Percentiles rank a stretch among this genome's conserved stretches.
phyloP scores from a whole-genome alignment of 140 eudicot species.

The Erigeron philadelphicus region DNA sequence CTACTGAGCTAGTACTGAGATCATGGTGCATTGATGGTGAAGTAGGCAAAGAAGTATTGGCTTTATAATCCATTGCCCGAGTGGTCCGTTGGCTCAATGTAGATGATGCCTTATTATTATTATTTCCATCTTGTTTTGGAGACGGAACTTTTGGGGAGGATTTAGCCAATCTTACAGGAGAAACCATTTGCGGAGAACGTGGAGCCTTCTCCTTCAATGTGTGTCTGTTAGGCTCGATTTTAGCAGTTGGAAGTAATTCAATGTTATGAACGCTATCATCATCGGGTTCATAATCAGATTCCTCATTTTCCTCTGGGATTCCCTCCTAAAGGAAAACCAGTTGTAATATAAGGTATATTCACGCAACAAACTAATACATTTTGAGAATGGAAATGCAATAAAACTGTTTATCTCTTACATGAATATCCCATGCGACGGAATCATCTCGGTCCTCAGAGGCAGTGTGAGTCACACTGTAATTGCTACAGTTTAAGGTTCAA shows the following conservation, averaged over 20 bases:
- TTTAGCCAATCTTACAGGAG: slow-evolving; percentile 41
- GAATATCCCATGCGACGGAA: slow-evolving; percentile 45
- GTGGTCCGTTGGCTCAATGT: slow-evolving; percentile 23
- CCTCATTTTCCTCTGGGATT: slow-evolving; percentile 41
- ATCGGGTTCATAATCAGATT: slow-evolving; percentile 36
- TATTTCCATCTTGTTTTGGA: slow-evolving; percentile 37
- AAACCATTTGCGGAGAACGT: slow-evolving; percentile 27
- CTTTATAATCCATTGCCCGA: slow-evolving; percentile 32
- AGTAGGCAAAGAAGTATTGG: slow-evolving; percentile 33
- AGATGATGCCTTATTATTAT: slow-evolving; percentile 9
- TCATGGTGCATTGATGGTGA: slow-evolving; percentile 44
- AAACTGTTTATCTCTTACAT: slow-evolving; percentile 33
- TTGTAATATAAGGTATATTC: background rate
- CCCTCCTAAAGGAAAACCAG: slow-evolving; percentile 44
- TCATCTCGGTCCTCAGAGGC: slow-evolving; percentile 44
- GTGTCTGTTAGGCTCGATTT: slow-evolving; percentile 14
- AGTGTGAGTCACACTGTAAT: slow-evolving; percentile 34
- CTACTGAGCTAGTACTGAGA: slow-evolving; percentile 47
- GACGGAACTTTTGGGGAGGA: slow-evolving; percentile 39
- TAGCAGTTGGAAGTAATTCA: no score
- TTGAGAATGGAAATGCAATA: background rate
- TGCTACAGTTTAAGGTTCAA: slow-evolving; percentile 28
- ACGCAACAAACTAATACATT: slow-evolving; percentile 6
- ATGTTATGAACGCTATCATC: background rate
- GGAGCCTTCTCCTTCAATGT: slow-evolving; percentile 19